Evolutionary conservation across 768 basidiomycete genomes (phyloP), one percentile per base, ranked within the genome.

Genomic region (Boletus pseudo-olivaceus): DNA sequence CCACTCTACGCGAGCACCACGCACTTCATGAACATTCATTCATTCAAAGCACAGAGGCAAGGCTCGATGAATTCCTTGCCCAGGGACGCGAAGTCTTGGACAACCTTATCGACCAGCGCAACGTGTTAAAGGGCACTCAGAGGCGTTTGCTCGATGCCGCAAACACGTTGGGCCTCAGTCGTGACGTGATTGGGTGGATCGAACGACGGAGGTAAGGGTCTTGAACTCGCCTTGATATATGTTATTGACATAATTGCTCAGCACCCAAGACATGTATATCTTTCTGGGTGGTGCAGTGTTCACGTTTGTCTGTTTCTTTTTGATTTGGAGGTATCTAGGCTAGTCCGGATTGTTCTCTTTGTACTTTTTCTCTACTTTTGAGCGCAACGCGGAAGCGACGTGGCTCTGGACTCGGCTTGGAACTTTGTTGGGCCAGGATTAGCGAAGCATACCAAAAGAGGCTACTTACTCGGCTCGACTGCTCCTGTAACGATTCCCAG

Each of bases 161-260:
- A 44, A 98, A 97, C 71, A 97, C 93, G 26, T 73, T 99, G 54
- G 97, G 97, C 0, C 73, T 98, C 67, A 94, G 94, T 70, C 80
- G 94, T 56, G 82, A 96, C 67, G 95, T 96, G 33, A 98, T 99
- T 70, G 87, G 90, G 7, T 99, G 95, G 93, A 95, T 99, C 60
- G 97, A 99, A 67, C 82, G 86, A 58, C 78, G 97, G 71, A 97
- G 92, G 94, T 93, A 57, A 57, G 56, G 9, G 54, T 40, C 49
- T 47, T 15, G 23, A 37, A 2, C 30, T 38, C 5, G n/a, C 23
- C 43, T 41, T 48, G 55, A 29, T 19, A 11, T 41, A 23, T 15
- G 9, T 46, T 5, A 19, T 34, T 64, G 35, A 68, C 65, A 34
- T 34, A 48, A 43, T 49, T 26, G 33, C 40, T 10, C 68, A 96